Evolutionary conservation across 169 alveolate species (phyloP), one percentile per base, ranked within the genome.

Genomic region (Plasmodium fragile): DNA sequence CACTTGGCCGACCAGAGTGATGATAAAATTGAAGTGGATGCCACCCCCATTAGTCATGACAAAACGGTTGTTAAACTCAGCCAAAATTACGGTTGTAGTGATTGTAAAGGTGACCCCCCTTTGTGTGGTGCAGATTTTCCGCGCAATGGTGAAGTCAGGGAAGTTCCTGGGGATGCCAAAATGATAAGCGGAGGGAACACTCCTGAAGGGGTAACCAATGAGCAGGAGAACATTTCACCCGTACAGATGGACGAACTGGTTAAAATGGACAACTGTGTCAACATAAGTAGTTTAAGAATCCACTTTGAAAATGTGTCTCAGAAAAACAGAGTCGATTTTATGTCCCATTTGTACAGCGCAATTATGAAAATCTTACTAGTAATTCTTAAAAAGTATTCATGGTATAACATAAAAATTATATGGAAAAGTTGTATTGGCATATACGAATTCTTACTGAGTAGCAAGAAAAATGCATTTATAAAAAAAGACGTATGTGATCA

Each of bases 321-420:
- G 8, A 55, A 65, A 11, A 39, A 91, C 41, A 91, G 82, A 81
- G 73, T 69, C 25, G 30, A 34, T 28, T 91, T 69, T 80, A 53
- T 91, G 82, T 70, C 82, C 55, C 79, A 80, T 34, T 70, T 91
- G 69, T 91, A 91, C 53, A 52, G 11, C 22, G 53, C 82, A 18
- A 80, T 91, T 32, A 91, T 91, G 45, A 79, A 28, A n/a, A 80
- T 53, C 55, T 70, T 91, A 25, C 82, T 91, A 81, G 18, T 11
- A 45, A 45, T 91, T 25, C 59, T 91, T 81, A 91, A 91, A 81
- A 91, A 81, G 36, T 91, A 91, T 59, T 79, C 84, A 18, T 81
- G 92, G 94, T 91, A 81, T 91, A 91, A 91, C 45, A 81, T 91
- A 81, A 91, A 91, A 80, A 65, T 69, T 34, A 91, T 91, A 91